Percentiles rank a stretch among this genome's conserved stretches.
phyloP scores from a whole-genome alignment of 108 stramenopile species.

The Discostella pseudostelligera region DNA sequence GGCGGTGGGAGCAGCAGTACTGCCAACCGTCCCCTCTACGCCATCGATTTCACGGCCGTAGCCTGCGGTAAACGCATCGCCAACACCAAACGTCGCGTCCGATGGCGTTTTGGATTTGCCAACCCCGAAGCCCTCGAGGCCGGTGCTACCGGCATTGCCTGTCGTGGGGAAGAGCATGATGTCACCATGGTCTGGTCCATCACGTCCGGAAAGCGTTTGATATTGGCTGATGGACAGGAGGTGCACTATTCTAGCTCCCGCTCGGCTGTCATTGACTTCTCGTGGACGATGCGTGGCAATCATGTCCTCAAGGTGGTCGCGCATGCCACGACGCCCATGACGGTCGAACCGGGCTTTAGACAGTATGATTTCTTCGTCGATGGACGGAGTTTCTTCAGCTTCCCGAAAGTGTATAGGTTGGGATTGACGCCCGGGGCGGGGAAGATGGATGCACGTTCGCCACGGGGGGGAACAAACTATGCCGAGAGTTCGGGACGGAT shows the following conservation, averaged over 20 bases:
- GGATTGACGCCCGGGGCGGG: slow-evolving; percentile 59
- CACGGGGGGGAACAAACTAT: slow-evolving; percentile 15
- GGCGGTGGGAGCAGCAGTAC: slow-evolving; percentile 7
- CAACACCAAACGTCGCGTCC: slow-evolving; percentile 81
- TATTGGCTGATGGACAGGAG: slow-evolving; percentile 80
- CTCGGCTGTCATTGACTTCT: slow-evolving; percentile 74
- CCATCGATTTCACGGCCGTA: slow-evolving; percentile 87
- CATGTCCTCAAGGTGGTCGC: slow-evolving; percentile 87
- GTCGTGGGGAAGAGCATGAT: slow-evolving; percentile 91
- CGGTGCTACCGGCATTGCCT: slow-evolving; percentile 84
- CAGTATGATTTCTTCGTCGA: slow-evolving; percentile 93
- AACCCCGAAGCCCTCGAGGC: slow-evolving; percentile 76
- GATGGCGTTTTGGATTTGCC: slow-evolving; percentile 92
- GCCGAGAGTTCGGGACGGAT: slow-evolving; percentile 29
- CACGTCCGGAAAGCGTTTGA: slow-evolving; percentile 79
- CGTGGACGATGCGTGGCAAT: slow-evolving; percentile 85
- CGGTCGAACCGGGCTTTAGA: slow-evolving; percentile 74
- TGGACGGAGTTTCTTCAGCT: slow-evolving; percentile 81
- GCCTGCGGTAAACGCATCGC: slow-evolving; percentile 86
- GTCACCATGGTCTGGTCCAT: slow-evolving; percentile 85
- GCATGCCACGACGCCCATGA: slow-evolving; percentile 83
- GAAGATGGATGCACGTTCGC: slow-evolving; percentile 7
- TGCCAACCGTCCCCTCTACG: slow-evolving; percentile 58
- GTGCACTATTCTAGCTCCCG: slow-evolving; percentile 70
- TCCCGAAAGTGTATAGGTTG: slow-evolving; percentile 86